phyloP scores from a whole-genome alignment of 2,329 filamentous ascomycete species.

The Berkeleyomyces rouxiae region DNA sequence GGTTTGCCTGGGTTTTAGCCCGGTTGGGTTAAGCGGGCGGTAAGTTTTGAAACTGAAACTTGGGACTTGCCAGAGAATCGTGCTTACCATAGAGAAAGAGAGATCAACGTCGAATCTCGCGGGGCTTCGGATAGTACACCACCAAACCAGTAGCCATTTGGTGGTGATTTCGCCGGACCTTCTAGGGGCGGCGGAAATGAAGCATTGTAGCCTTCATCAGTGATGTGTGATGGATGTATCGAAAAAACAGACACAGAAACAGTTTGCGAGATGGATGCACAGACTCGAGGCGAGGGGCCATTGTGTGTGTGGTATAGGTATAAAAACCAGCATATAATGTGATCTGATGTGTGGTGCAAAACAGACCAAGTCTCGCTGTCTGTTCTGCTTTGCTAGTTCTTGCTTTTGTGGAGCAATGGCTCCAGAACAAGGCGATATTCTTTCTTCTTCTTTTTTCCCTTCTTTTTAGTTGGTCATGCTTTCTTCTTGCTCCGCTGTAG shows the following conservation, averaged over 20 bases:
- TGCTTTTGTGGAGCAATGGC: too few relatives aligned
- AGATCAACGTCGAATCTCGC: too few relatives aligned
- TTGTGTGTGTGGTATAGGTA: neutral
- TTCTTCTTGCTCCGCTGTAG: too few relatives aligned
- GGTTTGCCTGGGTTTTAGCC: neutral
- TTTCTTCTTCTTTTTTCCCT: too few relatives aligned
- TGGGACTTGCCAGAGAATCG: neutral
- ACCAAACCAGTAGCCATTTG: too few relatives aligned
- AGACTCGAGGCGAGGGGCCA: neutral
- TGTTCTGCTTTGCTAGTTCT: neutral
- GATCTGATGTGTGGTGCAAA: neutral
- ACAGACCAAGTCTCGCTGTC: neutral
- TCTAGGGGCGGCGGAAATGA: neutral
- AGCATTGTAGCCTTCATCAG: neutral
- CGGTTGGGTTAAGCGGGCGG: neutral
- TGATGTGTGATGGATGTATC: neutral
- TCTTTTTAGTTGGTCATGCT: too few relatives aligned
- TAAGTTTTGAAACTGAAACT: slow-evolving; percentile 1
- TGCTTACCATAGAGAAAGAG: too few relatives aligned
- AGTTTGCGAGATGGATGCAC: neutral
- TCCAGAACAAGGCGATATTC: too few relatives aligned
- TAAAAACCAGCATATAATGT: neutral
- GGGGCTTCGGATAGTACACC: too few relatives aligned
- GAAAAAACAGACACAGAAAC: neutral
- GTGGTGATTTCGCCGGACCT: too few relatives aligned